Base-by-base conservation (phyloP, 78 protist species). In the Isochrysis galbana region DNA sequence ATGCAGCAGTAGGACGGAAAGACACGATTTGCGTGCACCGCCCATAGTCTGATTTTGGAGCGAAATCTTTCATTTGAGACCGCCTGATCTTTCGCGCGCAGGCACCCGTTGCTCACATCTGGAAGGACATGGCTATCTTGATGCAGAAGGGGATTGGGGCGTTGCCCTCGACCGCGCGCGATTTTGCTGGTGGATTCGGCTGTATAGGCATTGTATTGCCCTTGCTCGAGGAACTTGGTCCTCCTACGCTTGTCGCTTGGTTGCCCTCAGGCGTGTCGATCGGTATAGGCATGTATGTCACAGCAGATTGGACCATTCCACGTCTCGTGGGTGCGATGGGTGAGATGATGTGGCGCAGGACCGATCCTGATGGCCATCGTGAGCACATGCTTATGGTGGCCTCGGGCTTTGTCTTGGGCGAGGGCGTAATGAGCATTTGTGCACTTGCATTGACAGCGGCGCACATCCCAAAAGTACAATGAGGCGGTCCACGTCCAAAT, bases 381-480 rank as follows among this genome's bases (percentile, higher is more conserved):
- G 91, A 93, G 26, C 67, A 90, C 91, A 89, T 94, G 91, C 92
- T 96, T 36, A 67, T 96, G 3, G 94, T 95, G 4, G 97, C 97
- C 47, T 93, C 96, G 25, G 97, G 97, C 54, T 92, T 96, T 17
- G 97, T 96, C 39, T 77, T 96, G 32, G 97, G 97, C 77, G 97
- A 96, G 77, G 97, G 97, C 91, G 83, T 96, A 70, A 93, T 93
- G 19, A 95, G 96, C 41, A 96, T 96, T 29, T 29, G 93, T 2
- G 92, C 95, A 17, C 96, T 96, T 36, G 67, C 34, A 10, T 45
- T 94, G 38, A 94, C 77, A 46, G 89, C 70, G 29, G 29, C 29
- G 77, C 32, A 19, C 67, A 19, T 54, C 32, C 67, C 67, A 10
- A 54, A 54, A n/a, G n/a, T n/a, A n/a, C n/a, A n/a, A n/a, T n/a